phyloP scores from a whole-genome alignment of 192 early-diverging fungal species.

The Obelidium mucronatum region DNA sequence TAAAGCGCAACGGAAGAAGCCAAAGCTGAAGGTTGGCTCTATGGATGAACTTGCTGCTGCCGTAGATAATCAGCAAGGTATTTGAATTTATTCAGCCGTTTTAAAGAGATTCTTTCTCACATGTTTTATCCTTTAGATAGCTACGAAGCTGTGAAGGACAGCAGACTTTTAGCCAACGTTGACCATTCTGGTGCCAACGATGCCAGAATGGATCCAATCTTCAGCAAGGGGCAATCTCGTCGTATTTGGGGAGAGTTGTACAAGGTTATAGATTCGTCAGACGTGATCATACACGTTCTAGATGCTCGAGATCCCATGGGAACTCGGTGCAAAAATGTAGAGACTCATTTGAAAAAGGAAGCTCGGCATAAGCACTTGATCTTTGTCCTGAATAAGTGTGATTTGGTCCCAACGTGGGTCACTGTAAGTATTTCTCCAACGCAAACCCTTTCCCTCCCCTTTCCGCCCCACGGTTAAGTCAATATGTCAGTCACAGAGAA shows the following conservation, averaged over 20 bases:
- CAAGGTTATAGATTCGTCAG: constrained; percentile 97
- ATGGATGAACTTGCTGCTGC: constrained; percentile 82
- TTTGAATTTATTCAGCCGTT: too few relatives aligned
- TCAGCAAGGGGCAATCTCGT: constrained; percentile 93
- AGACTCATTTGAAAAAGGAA: constrained; percentile 91
- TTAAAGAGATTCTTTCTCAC: too few relatives aligned
- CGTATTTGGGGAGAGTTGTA: constrained; percentile 99
- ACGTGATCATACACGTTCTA: constrained; percentile 92
- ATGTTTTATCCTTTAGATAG: constrained; percentile 7
- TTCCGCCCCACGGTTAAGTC: constrained; percentile 61
- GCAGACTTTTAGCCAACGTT: constrained; percentile 74
- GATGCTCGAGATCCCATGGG: constrained; percentile 98
- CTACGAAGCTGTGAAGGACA: constrained; percentile 68
- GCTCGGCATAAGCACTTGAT: constrained; percentile 95
- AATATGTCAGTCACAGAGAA: constrained; percentile 43
- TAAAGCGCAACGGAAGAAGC: constrained; percentile 93
- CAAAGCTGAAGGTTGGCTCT: constrained; percentile 78
- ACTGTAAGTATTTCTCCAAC: constrained; percentile 66
- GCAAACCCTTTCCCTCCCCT: neutral
- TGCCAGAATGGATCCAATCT: constrained; percentile 83
- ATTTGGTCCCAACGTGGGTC: constrained; percentile 98
- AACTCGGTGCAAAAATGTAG: constrained; percentile 92
- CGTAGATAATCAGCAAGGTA: constrained; percentile 71
- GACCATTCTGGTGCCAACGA: constrained; percentile 60
- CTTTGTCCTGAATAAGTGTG: constrained; percentile 98